Evolutionary conservation across 2,329 filamentous ascomycete genomes (phyloP), one percentile per base, ranked within the genome.

Genomic region (Fusarium liriodendri): DNA sequence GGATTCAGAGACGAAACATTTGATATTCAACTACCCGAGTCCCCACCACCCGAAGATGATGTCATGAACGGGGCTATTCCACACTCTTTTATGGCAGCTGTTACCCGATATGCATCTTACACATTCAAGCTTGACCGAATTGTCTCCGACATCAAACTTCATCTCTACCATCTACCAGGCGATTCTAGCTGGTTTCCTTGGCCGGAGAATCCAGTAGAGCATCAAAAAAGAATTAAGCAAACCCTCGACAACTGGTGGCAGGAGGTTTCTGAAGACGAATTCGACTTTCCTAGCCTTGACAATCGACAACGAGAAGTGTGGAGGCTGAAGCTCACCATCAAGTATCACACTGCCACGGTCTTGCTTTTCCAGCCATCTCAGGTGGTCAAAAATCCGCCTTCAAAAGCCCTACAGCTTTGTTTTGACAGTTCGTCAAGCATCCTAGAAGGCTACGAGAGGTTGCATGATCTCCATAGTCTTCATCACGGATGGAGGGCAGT

Each of bases 321-420:
- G 69, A 58, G 10, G 9, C 35, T 71, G 6, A 82, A 80, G 50
- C 69, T 82, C 18, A 77, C 80, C 50, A 74, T 80, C 20, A 76
- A 80, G 4, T 83, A 82, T 47, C 79, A 83, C 59, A 76, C 76
- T 3, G 76, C 80, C 1, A 77, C 83, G 64, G 77, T 79, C 2
- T 77, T 84, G 20, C 74, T 84, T 1, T 79, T 80, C 62, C 82
- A 84, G 61, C 82, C 82, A 5, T 84, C 81, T 0, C 82, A 83
- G 62, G 75, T 74, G 5, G 77, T 82, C 18, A 77, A 76, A 2
- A 77, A 74, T 2, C 82, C 82, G 7, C 68, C 64, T 5, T 57
- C 80, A 25, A 52, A 78, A 5, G 75, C 82, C 0, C 71, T 84
- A 1, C 67, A 75, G 7, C 64, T 74, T 2, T 83, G 81, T 61